These are phyloP conservation scores for Acanthamoeba castellanii DNA, from an alignment of 208 protist species.

Conservation along the genomic window DNA sequence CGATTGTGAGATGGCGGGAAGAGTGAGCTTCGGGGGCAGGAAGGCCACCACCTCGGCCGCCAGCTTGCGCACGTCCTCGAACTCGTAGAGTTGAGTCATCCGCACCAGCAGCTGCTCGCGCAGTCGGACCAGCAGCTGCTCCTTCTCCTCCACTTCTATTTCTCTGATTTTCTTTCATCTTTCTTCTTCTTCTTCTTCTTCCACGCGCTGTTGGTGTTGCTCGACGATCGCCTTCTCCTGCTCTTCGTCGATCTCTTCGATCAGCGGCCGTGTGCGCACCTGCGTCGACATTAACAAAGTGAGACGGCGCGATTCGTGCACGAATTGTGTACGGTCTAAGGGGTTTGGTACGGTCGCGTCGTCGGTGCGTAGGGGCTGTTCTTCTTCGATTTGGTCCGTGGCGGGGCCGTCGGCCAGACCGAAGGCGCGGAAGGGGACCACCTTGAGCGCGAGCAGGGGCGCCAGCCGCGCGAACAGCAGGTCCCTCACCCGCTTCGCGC, in stretches of 20 bases:
- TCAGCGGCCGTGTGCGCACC: not conserved
- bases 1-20: not conserved
- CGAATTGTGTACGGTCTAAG: too few relatives aligned
- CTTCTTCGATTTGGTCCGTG: not conserved
- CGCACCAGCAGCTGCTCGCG: constrained; percentile 14
- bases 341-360: too few relatives aligned
- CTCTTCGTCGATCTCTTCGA: not conserved
- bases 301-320: too few relatives aligned
- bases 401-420: not conserved
- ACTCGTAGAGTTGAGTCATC: constrained; percentile 42
- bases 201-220: not conserved
- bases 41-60: not conserved
- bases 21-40: not conserved
- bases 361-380: not conserved
- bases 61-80: constrained; percentile 52
- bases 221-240: not conserved
- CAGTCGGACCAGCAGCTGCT: not conserved
- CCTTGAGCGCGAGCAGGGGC: constrained; percentile 40
- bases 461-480: constrained; percentile 38
- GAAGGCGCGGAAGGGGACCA: constrained; percentile 32
- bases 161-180: not conserved
- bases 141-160: not conserved
- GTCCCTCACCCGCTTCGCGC: not conserved
- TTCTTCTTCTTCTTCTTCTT: too few relatives aligned
- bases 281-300: not conserved